Evolutionary conservation across 805 yeast species (phyloP).

Genomic region (Cyberlindnera nakhonratchasimensis): DNA sequence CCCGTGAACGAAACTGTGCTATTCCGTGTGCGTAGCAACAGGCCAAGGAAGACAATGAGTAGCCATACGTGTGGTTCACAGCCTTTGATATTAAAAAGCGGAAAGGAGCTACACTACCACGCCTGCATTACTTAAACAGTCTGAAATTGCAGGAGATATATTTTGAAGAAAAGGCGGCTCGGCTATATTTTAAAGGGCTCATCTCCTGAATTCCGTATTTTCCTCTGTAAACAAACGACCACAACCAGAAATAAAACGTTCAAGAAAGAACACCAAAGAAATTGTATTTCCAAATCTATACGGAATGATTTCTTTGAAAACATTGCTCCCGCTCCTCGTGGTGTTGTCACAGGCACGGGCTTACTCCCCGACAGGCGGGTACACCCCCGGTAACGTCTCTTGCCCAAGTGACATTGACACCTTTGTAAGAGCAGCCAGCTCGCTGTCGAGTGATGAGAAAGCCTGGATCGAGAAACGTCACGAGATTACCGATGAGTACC

Average conservation of each 20-base stretch:
- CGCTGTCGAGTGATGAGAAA: constrained; percentile 45
- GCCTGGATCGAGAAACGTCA: constrained; percentile 48
- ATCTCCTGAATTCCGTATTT: too few species aligned
- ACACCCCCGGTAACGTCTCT: constrained; percentile 57
- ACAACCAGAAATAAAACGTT: not conserved
- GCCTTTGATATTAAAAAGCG: too few species aligned
- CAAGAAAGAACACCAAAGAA: not conserved
- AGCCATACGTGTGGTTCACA: too few species aligned
- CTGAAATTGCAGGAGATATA: too few species aligned
- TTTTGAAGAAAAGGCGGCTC: too few species aligned
- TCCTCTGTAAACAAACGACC: not conserved
- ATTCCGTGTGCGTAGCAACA: too few species aligned
- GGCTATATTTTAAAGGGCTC: too few species aligned
- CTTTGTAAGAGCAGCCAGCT: constrained; percentile 44
- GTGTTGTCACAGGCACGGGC: constrained; percentile 17
- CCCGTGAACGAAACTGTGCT: too few species aligned
- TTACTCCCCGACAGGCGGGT: constrained; percentile 56
- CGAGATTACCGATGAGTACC: constrained; percentile 28
- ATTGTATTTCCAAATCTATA: not conserved
- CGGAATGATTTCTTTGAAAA: not conserved
- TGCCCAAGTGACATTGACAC: constrained; percentile 40
- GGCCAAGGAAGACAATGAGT: too few species aligned
- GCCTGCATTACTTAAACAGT: too few species aligned
- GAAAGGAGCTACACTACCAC: too few species aligned
- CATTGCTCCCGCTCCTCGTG: constrained; percentile 2